These are phyloP conservation scores for Entomophthora muscae DNA, from an alignment of 371 early-diverging fungal species.

Conservation along the genomic window DNA sequence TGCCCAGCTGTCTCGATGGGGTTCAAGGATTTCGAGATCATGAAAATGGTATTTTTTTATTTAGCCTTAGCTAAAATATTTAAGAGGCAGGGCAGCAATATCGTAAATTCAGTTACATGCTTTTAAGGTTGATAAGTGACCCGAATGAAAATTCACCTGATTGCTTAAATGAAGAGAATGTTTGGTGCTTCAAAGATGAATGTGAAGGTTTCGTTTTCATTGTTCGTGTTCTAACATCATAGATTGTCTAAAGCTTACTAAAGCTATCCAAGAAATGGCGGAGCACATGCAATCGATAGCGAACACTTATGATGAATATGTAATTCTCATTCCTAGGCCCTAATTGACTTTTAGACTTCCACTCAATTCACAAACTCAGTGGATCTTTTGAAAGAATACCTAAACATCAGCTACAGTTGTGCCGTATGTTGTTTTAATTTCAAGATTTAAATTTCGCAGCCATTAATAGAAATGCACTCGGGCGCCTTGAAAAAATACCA, in stretches of 20 bases:
- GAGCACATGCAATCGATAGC: constrained; percentile 22
- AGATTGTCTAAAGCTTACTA: constrained; percentile 22
- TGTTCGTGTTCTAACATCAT: neutral
- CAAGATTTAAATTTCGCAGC: constrained; percentile 6
- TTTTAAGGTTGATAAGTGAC: constrained; percentile 18
- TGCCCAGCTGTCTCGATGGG: constrained; percentile 19
- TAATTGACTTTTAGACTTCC: neutral
- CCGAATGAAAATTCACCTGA: constrained; percentile 15
- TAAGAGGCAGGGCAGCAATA: constrained; percentile 17
- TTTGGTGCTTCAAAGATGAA: constrained; percentile 25
- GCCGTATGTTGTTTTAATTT: neutral
- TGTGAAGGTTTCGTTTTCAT: constrained; percentile 16
- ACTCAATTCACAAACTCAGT: neutral
- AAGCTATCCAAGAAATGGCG: constrained; percentile 19
- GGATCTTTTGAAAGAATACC: constrained; percentile 4
- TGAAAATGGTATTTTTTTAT: neutral
- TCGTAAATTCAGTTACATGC: constrained; percentile 16
- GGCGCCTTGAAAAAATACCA: constrained; percentile 19
- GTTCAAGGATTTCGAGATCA: constrained; percentile 16
- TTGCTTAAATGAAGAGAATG: constrained; percentile 19
- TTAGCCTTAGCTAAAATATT: neutral
- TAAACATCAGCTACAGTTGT: neutral
- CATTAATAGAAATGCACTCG: constrained; percentile 21
- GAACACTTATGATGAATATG: constrained; percentile 17
- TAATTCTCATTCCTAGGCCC: constrained; percentile 11